A percentile compares a stretch with the other conserved stretches of the same genome.
phyloP scores from a whole-genome alignment of 768 basidiomycete species.

The Rhizopogon vesiculosus region DNA sequence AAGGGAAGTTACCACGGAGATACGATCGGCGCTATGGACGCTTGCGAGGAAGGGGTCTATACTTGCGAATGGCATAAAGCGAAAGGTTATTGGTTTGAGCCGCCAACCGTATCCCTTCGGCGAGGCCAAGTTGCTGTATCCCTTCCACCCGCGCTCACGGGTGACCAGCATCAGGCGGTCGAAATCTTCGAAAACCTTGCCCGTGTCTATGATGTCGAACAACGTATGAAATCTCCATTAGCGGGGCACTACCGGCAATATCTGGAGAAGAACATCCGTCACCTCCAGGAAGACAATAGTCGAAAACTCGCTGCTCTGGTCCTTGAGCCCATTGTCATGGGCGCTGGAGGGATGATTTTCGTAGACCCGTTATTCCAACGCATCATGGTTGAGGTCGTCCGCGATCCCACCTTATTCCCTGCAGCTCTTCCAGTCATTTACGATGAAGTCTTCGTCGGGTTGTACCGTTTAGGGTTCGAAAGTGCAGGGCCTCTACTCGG shows the following conservation, averaged over 20 bases:
- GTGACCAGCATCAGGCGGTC: conserved; percentile 12
- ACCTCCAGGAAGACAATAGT: conserved; percentile 42
- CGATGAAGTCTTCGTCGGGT: conserved; percentile 93
- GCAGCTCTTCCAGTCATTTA: conserved; percentile 83
- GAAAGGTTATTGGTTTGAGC: conserved; percentile 91
- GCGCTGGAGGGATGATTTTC: conserved; percentile 96
- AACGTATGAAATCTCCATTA: conserved; percentile 55
- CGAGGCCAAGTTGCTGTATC: conserved; percentile 51
- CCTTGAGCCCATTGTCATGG: conserved; percentile 89
- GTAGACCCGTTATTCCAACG: conserved; percentile 97
- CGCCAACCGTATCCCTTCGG: conserved; percentile 71
- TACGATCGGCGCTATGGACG: conserved; percentile 97
- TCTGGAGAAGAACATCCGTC: conserved; percentile 34
- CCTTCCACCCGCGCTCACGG: conserved; percentile 39
- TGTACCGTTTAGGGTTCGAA: conserved; percentile 80
- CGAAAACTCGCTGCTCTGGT: conserved; percentile 69
- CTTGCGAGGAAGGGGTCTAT: conserved; percentile 86
- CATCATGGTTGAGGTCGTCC: conserved; percentile 76
- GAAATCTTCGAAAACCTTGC: conserved; percentile 37
- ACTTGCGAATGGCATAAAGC: conserved; percentile 95
- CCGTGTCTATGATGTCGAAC: conserved; percentile 65
- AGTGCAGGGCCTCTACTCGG: conserved; percentile 65
- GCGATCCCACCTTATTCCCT: conserved; percentile 36
- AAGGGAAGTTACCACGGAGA: conserved; percentile 97
- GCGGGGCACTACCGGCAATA: conserved; percentile 59